Base-by-base conservation (phyloP, 257 asterid species). In the Jacaranda copaia region DNA sequence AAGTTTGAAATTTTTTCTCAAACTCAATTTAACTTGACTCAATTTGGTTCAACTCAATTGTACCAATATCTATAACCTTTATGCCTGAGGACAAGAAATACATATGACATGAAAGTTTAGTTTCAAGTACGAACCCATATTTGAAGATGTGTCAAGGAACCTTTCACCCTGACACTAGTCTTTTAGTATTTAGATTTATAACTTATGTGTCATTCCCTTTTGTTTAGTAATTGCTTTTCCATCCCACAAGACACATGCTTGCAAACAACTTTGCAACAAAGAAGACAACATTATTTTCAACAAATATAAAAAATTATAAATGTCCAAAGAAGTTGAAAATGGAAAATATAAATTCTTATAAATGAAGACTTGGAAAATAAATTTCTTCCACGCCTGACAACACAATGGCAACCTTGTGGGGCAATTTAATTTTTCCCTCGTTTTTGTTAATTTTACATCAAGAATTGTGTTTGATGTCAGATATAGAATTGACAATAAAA, bases 141-240 rank as follows among this genome's bases (percentile, higher is more conserved):
- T 80, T 93, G 98, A 40, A 96, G 98, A 46, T 93, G 93, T 64
- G 87, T 62, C 85, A 88, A 78, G 82, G 98, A 89, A 74, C 91
- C 93, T 81, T 93, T 96, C 81, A 96, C 97, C 85, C 84, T 86
- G 78, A 96, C 92, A 87, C 97, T 93, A 49, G 96, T 79, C 86
- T 87, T 96, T 98, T 98, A 96, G 84, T 93, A 89, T 83, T 90
- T 96, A 14, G 83, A 75, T 86, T 75, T 93, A 60, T 90, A 89
- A 58, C 98, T 98, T 7, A 97, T 93, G 85, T 96, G 99, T 67
- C 96, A 83, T 82, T 88, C 98, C 99, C 99, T 93, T 78, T 91
- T 96, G 79, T 92, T 93, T 65, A 96, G 96, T 73, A 96, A 87
- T 88, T 85, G 95, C 85, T 93, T 96, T 77, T 93, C 92, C 65